phyloP scores from a whole-genome alignment of 495 filamentous ascomycete genomes.

The Chaetomidium leptoderma region DNA sequence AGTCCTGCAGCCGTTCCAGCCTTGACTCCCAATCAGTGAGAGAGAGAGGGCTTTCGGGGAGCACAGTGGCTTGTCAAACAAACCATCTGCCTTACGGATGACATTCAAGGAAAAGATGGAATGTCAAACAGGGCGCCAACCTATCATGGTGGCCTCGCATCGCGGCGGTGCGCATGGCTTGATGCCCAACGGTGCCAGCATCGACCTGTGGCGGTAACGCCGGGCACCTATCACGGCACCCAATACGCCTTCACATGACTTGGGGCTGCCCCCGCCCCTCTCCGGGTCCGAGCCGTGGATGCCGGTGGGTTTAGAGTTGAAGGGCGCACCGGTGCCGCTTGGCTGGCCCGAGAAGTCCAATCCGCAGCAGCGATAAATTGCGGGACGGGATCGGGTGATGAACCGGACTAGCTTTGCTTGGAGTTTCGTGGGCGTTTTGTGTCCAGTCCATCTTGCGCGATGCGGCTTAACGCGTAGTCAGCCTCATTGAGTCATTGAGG shows the following conservation, averaged over 20 bases:
- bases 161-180: slow-evolving; percentile 5
- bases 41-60: neutral
- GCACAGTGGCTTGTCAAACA: neutral
- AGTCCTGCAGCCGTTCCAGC: neutral
- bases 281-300: neutral
- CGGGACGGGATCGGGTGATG: neutral
- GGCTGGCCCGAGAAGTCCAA: neutral
- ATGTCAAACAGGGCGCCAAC: neutral
- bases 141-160: slow-evolving; percentile 8
- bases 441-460: neutral
- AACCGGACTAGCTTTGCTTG: neutral
- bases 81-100: no score
- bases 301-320: neutral
- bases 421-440: neutral
- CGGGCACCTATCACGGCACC: slow-evolving; percentile 5
- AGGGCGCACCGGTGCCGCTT: neutral
- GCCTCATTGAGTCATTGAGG: no score
- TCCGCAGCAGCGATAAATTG: neutral
- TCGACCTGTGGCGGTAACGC: slow-evolving; percentile 4
- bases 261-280: neutral
- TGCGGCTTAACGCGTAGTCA: neutral
- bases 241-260: slow-evolving; percentile 3
- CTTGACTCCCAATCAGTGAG: neutral
- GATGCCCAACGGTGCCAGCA: slow-evolving; percentile 20
- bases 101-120: no score